These are phyloP conservation scores for Metschnikowia gruessii DNA, from an alignment of 805 yeast species.

Conservation along the genomic window DNA sequence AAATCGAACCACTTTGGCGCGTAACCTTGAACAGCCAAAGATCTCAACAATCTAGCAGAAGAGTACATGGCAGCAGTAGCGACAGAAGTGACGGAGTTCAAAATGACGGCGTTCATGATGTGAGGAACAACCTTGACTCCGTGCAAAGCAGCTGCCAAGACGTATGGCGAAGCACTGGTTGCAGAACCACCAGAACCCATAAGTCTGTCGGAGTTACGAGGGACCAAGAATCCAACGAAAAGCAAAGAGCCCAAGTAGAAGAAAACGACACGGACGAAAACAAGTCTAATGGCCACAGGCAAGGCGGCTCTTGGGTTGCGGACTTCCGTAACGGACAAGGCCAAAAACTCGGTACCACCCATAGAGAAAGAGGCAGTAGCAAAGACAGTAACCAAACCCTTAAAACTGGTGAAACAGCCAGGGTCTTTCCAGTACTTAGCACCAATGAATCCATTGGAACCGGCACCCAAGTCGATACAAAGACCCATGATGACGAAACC, in stretches of 20 bases:
- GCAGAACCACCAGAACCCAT: conserved; percentile 35
- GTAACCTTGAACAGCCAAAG: conserved; percentile 28
- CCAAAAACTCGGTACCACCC: conserved; percentile 42
- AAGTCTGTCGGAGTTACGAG: conserved; percentile 30
- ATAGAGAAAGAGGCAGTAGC: conserved; percentile 41
- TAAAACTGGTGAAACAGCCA: conserved; percentile 37
- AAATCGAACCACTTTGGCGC: conserved; percentile 32
- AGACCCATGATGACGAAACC: conserved; percentile 44
- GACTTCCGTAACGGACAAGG: conserved; percentile 39
- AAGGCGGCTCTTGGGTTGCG: conserved; percentile 39
- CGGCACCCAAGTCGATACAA: conserved; percentile 36
- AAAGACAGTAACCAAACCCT: conserved; percentile 39
- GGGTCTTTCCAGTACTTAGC: conserved; percentile 43
- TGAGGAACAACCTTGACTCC: conserved; percentile 29
- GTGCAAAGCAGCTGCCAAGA: conserved; percentile 28
- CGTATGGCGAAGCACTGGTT: conserved; percentile 30
- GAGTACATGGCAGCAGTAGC: conserved; percentile 34
- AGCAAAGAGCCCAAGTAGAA: conserved; percentile 40
- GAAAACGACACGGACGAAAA: conserved; percentile 36
- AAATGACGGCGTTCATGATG: conserved; percentile 33
- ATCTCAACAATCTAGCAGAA: conserved; percentile 25
- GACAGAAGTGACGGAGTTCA: conserved; percentile 32
- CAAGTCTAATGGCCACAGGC: conserved; percentile 25
- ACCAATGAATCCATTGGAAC: conserved; percentile 34
- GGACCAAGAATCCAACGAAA: conserved; percentile 40